phyloP scores from a whole-genome alignment of 2,329 filamentous ascomycete species.

The Trichoderma cornu-damae region DNA sequence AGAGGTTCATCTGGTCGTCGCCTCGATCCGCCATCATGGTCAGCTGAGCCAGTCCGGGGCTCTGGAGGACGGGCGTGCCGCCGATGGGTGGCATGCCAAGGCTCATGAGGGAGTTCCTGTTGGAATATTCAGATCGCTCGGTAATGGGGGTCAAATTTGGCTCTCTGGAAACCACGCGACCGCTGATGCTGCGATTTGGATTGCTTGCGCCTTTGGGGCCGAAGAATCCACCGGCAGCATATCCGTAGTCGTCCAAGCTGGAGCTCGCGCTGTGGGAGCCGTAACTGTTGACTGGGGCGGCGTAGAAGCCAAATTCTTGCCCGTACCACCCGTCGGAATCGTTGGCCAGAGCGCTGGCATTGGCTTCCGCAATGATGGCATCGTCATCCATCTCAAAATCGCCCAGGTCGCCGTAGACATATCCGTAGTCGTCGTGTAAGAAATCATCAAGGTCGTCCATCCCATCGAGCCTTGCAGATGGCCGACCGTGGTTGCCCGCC shows the following conservation, averaged over 20 bases:
- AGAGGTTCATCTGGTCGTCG: constrained; percentile 68
- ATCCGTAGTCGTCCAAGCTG: constrained; percentile 45
- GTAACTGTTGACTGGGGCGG: constrained; percentile 46
- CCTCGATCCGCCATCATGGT: constrained; percentile 55
- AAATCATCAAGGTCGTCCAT: constrained; percentile 13
- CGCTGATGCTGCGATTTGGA: constrained; percentile 66
- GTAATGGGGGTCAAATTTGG: constrained; percentile 95
- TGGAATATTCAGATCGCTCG: constrained; percentile 92
- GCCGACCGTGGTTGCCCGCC: constrained; percentile 11
- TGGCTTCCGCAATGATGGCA: constrained; percentile 88
- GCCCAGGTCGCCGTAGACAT: constrained; percentile 57
- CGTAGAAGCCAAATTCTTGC: constrained; percentile 94
- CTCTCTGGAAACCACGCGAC: constrained; percentile 69
- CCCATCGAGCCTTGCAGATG: background rate
- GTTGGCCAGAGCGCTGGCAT: constrained; percentile 85
- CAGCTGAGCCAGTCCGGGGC: constrained; percentile 72
- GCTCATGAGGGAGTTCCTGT: constrained; percentile 84
- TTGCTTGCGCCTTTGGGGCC: constrained; percentile 57
- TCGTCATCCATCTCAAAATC: constrained; percentile 75
- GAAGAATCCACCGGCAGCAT: constrained; percentile 83
- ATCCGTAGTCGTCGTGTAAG: constrained; percentile 52
- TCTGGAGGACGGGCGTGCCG: constrained; percentile 48
- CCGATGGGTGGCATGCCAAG: constrained; percentile 42
- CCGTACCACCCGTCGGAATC: constrained; percentile 94
- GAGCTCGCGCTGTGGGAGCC: constrained; percentile 39